Evolutionary conservation across 1,139 yeast species (phyloP).

Genomic region (Pichia sp.): DNA sequence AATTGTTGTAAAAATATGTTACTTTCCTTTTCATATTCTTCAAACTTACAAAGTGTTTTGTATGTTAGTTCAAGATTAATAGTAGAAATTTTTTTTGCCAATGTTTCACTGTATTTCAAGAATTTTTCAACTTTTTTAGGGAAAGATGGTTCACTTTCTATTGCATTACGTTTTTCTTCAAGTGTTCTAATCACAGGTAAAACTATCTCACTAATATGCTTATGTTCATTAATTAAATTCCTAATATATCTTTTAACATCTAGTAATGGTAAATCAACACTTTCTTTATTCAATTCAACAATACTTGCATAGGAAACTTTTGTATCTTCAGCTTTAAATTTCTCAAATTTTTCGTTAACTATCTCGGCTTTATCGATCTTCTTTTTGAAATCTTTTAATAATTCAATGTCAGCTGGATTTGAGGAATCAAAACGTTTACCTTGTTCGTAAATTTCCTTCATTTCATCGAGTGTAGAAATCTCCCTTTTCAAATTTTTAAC

Average conservation of each 20-base stretch:
- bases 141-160: not conserved
- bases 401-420: constrained; percentile 23
- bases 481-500: constrained; percentile 19
- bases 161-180: constrained; percentile 1
- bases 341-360: constrained; percentile 1
- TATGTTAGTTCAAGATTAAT: constrained; percentile 1
- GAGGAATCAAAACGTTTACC: constrained; percentile 34
- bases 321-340: not conserved
- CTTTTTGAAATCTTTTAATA: constrained; percentile 3
- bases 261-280: constrained; percentile 6
- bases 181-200: constrained; percentile 3
- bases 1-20: constrained; percentile 7
- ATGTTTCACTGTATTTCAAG: constrained; percentile 3
- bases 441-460: constrained; percentile 20
- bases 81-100: not conserved
- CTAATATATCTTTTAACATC: constrained; percentile 2
- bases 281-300: not conserved
- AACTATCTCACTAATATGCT: not conserved
- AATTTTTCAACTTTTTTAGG: constrained; percentile 2
- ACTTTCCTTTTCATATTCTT: constrained; percentile 2
- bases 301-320: constrained; percentile 2
- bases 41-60: constrained; percentile 3
- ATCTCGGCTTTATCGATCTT: constrained; percentile 1
- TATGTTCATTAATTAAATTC: constrained; percentile 2
- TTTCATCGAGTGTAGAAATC: constrained; percentile 1